Base-by-base conservation (phyloP, 106 monocot genomes). In the Gastrodia elata region DNA sequence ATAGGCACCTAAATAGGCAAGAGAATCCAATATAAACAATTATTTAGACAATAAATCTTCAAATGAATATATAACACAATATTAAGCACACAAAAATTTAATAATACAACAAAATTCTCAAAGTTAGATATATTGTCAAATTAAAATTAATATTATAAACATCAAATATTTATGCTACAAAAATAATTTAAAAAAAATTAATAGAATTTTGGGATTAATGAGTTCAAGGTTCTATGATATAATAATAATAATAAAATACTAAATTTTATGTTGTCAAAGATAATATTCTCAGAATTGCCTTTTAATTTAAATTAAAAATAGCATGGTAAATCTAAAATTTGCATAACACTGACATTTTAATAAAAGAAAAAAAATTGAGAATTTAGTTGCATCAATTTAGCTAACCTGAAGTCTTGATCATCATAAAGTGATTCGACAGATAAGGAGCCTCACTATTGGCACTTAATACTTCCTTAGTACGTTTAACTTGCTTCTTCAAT, bases 381-480 rank as follows among this genome's bases (percentile, higher is more conserved):
- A 67, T 67, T 38, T 35, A 67, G 36, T 14, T 67, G n/a, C 30
- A 68, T 32, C 26, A 40, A 33, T 68, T 8, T 27, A 24, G 48
- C 24, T 38, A 70, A 99, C 98, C 93, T 93, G 77, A 91, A 99
- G 85, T 99, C 98, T 73, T 77, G 74, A 77, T 99, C 98, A 77
- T 94, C 88, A 76, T 89, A 85, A 15, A 99, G 43, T 8, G 98
- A 93, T 83, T 99, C 98, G 49, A 99, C 93, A 72, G 98, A 99
- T 74, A 99, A 43, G 91, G 91, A 70, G 98, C 98, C 2, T 65
- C 82, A 8, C 83, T 99, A 67, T 99, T 99, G 42, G 98, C 91
- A 86, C 98, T 99, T n/a, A 99, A 75, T 68, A 99, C 94, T 87
- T 99, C 93, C 82, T 99, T 99, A 0, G 98, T 93, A 2, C 98